A percentile compares a stretch with the other conserved stretches of the same genome.
Conservation (phyloP, 768 basidiomycete species). For the Suillus subluteus region DNA sequence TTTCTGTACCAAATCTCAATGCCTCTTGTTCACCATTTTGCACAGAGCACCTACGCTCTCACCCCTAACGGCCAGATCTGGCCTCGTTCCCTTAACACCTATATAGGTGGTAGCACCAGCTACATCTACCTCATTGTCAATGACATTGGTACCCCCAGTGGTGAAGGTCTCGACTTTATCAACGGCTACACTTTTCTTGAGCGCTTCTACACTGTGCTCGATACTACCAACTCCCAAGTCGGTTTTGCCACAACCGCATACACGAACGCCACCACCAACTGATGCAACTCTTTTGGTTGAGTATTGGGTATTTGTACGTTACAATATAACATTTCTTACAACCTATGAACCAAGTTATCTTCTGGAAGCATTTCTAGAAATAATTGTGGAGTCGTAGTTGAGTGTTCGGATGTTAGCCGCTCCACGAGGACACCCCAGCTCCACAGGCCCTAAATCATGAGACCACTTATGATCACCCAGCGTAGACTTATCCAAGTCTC, state of each 20-base stretch:
- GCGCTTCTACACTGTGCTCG: background rate
- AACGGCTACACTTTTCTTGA: background rate
- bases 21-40: background rate
- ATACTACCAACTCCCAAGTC: background rate
- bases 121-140: background rate
- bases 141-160: background rate
- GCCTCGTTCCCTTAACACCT: background rate
- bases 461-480: no score
- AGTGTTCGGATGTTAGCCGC: background rate
- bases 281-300: background rate
- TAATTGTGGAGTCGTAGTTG: background rate
- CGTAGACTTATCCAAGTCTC: background rate
- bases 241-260: slow-evolving; percentile 1
- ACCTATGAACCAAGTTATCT: background rate
- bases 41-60: background rate
- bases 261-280: background rate
- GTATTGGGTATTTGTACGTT: background rate
- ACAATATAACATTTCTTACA: background rate
- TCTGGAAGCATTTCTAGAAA: background rate
- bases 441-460: background rate
- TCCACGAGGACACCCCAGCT: background rate
- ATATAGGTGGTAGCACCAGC: background rate
- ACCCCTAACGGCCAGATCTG: background rate
- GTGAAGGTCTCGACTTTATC: background rate
- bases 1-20: background rate